Evolutionary conservation across 495 filamentous ascomycete genomes (phyloP).

Genomic region (Beverwykella pulmonaria): DNA sequence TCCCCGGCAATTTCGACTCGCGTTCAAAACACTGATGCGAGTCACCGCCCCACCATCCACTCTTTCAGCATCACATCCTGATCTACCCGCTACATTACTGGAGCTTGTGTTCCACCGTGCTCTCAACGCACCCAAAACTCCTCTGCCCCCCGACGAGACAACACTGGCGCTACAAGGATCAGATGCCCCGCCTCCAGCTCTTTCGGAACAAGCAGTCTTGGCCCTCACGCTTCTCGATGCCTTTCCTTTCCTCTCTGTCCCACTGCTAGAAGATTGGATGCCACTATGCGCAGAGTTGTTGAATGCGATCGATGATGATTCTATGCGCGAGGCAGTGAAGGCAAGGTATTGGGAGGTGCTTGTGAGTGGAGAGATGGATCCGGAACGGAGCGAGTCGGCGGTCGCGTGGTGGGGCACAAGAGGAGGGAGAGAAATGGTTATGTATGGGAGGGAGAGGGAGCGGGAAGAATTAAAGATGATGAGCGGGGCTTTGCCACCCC

Average conservation of each 20-base stretch:
- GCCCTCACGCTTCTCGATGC: slow-evolving; percentile 81
- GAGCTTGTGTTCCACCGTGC: slow-evolving; percentile 78
- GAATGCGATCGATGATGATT: slow-evolving; percentile 60
- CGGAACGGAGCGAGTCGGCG: slow-evolving; percentile 76
- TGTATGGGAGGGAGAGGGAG: slow-evolving; percentile 55
- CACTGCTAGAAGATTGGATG: slow-evolving; percentile 75
- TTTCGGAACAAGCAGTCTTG: slow-evolving; percentile 82
- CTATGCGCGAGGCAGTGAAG: slow-evolving; percentile 66
- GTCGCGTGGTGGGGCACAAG: slow-evolving; percentile 84
- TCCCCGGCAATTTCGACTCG: slow-evolving; percentile 86
- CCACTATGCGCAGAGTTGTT: slow-evolving; percentile 71
- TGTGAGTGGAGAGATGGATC: slow-evolving; percentile 86
- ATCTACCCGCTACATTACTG: slow-evolving; percentile 75
- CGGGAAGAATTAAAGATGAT: slow-evolving; percentile 50
- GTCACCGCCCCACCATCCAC: slow-evolving; percentile 81
- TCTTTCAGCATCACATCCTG: slow-evolving; percentile 68
- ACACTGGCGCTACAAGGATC: slow-evolving; percentile 36
- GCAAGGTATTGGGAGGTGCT: slow-evolving; percentile 84
- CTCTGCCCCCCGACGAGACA: slow-evolving; percentile 48
- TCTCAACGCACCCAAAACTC: slow-evolving; percentile 55
- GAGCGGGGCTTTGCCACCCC: slow-evolving; percentile 58
- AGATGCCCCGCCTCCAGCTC: slow-evolving; percentile 42
- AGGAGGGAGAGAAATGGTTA: slow-evolving; percentile 67
- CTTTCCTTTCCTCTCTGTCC: slow-evolving; percentile 70
- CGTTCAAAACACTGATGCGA: slow-evolving; percentile 85